Conservation (phyloP, 23 red algal species). For the Gracilariopsis chorda region DNA sequence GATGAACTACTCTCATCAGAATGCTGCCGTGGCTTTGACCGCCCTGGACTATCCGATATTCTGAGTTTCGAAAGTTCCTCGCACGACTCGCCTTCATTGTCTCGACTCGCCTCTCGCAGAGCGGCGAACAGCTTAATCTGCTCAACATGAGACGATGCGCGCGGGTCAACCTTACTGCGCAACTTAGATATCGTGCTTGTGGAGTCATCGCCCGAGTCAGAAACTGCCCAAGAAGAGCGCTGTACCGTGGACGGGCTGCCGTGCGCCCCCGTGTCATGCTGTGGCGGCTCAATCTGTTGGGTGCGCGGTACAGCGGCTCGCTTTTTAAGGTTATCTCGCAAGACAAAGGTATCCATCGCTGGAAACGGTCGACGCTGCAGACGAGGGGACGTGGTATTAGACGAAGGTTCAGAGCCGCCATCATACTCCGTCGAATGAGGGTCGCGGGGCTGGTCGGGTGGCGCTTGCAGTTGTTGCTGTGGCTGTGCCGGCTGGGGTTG, state of each 20-base stretch:
- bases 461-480: not conserved
- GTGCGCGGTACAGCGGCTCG: not conserved
- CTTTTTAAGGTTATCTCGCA: not conserved
- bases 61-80: not conserved
- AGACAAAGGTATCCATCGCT: not conserved
- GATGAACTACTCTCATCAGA: constrained; percentile 6
- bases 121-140: constrained; percentile 5
- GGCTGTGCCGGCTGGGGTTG: too few species aligned
- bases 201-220: not conserved
- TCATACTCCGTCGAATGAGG: not conserved
- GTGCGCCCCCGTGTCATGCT: not conserved
- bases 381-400: not conserved
- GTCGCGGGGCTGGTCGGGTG: not conserved
- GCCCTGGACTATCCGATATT: not conserved
- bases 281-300: not conserved
- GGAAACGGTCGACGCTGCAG: not conserved
- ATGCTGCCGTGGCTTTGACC: not conserved
- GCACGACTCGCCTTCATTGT: not conserved
- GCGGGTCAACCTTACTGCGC: not conserved
- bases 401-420: not conserved
- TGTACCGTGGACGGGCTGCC: not conserved
- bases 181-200: not conserved
- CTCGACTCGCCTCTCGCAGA: not conserved
- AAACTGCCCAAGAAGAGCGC: not conserved
- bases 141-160: not conserved